These are phyloP conservation scores for Leccinum variabile DNA, from an alignment of 1,284 basidiomycete genomes.

Conservation along the genomic window DNA sequence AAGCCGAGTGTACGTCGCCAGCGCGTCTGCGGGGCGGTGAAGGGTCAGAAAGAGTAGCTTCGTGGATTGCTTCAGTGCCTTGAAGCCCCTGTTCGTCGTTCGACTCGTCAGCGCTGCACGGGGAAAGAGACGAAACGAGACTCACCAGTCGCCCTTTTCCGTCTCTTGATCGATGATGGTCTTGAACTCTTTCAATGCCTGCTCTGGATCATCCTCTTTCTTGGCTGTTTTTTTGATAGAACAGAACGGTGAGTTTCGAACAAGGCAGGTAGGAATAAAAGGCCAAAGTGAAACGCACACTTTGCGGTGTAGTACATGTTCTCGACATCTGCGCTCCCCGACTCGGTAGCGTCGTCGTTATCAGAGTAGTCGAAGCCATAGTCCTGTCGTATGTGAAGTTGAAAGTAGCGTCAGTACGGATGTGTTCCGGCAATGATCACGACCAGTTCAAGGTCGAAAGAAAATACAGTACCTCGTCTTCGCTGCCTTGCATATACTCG, in stretches of 20 bases:
- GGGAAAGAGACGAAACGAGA: not conserved
- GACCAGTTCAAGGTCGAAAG: slow-evolving; percentile 6
- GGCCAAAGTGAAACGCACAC: slow-evolving; percentile 49
- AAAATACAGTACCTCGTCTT: slow-evolving; percentile 62
- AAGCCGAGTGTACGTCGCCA: slow-evolving; percentile 83
- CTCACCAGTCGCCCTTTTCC: slow-evolving; percentile 91
- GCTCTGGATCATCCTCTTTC: slow-evolving; percentile 90
- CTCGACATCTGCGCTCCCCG: slow-evolving; percentile 90
- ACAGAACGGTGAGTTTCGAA: not conserved
- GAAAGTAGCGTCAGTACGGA: slow-evolving; percentile 5
- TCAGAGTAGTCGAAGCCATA: slow-evolving; percentile 98
- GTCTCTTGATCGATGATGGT: slow-evolving; percentile 86
- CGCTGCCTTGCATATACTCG: slow-evolving; percentile 85
- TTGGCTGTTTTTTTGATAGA: slow-evolving; percentile 60
- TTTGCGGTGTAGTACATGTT: slow-evolving; percentile 99
- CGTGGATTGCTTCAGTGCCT: slow-evolving; percentile 96
- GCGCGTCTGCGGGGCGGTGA: slow-evolving; percentile 78
- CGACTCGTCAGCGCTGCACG: not conserved
- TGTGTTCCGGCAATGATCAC: slow-evolving; percentile 4
- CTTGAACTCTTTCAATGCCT: slow-evolving; percentile 84
- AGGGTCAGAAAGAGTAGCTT: slow-evolving; percentile 88
- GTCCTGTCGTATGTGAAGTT: slow-evolving; percentile 54
- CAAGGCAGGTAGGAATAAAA: not conserved
- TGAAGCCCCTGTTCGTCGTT: slow-evolving; percentile 82
- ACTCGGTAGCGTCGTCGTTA: slow-evolving; percentile 78